Evolutionary conservation across 1,284 basidiomycete species (phyloP), one percentile per base, ranked within the genome.

Genomic region (Athelia psychrophila): DNA sequence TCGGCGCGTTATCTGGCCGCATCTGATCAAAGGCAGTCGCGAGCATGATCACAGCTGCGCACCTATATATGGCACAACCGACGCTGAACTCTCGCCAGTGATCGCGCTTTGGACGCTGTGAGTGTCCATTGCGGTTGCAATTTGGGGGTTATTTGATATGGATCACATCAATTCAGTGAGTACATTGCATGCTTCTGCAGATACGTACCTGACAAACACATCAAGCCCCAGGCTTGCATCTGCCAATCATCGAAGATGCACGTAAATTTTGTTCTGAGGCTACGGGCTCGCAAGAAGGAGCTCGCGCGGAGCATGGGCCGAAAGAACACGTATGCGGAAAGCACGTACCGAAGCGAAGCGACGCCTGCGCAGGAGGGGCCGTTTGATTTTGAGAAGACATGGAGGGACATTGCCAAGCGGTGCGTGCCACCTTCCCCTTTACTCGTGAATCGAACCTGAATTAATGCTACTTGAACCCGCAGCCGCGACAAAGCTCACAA

Each of bases 361-460:
- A 23, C 38, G 44, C 16, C 12, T 24, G 16, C 44, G 3, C 68
- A 73, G 2, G 69, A 67, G 25, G 18, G 25, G 1, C 68, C 69
- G 2, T 77, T 80, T 53, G 74, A 80, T 55, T 71, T 80, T 18
- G 76, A 78, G 63, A 76, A 70, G 57, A 68, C 70, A 9, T 59
- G 79, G 10, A 58, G 67, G 23, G 52, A 59, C 2, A 60, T 75
- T 44, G 60, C 74, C 45, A 65, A 67, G 55, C 73, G 59, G 69
- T 74, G 32, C 22, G 51, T 44, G 4, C 2, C 15, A 10, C 25
- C 5, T 27, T 30, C 25, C 13, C 13, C 25, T n/a, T 16, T 3
- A 18, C 24, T n/a, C 16, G 20, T 3, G 25, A 13, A n/a, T 3
- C 51, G 23, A 19, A 20, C 22, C 3, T 10, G 35, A 47, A 16